A percentile compares a stretch with the other conserved stretches of the same genome.
These are phyloP conservation scores for Exophiala calicioides DNA, from an alignment of 2,329 filamentous ascomycete genomes.

Conservation along the genomic window DNA sequence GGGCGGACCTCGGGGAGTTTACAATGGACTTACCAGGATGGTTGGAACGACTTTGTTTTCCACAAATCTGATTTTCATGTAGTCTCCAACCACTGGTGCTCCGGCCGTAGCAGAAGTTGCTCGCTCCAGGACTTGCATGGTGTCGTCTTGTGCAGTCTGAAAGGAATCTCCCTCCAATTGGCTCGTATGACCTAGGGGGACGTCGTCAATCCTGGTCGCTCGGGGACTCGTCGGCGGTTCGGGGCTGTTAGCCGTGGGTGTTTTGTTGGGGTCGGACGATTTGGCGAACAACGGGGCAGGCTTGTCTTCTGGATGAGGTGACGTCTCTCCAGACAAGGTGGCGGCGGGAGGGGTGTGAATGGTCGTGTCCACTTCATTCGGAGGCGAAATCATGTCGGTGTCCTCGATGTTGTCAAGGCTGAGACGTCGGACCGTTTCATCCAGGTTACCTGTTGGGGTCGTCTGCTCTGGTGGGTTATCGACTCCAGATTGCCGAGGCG, in stretches of 20 bases:
- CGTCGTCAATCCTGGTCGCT: constrained; percentile 11
- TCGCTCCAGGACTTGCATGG: constrained; percentile 41
- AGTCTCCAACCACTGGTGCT: constrained; percentile 85
- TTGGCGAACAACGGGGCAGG: constrained; percentile 64
- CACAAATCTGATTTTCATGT: constrained; percentile 94
- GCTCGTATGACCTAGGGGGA: constrained; percentile 3
- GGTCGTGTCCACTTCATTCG: constrained; percentile 22
- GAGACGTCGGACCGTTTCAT: constrained; percentile 58
- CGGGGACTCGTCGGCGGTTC: constrained; percentile 26
- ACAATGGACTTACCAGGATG: constrained; percentile 70
- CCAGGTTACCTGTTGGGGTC: constrained; percentile 55
- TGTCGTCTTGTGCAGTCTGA: constrained; percentile 19
- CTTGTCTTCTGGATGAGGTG: constrained; percentile 65
- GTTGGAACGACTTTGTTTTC: constrained; percentile 92
- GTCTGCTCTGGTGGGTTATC: constrained; percentile 11
- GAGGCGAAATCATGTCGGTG: constrained; percentile 52
- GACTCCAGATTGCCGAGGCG: constrained; percentile 44
- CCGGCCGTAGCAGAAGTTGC: constrained; percentile 60
- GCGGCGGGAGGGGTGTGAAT: constrained; percentile 2
- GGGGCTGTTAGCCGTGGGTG: constrained; percentile 31
- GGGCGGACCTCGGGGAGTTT: neutral
- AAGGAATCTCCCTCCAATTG: constrained; percentile 24
- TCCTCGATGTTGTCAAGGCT: constrained; percentile 38
- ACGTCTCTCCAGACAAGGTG: constrained; percentile 33
- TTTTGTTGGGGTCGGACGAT: constrained; percentile 28